Conservation (phyloP, 345 rosid genomes). For the Populus deltoides region DNA sequence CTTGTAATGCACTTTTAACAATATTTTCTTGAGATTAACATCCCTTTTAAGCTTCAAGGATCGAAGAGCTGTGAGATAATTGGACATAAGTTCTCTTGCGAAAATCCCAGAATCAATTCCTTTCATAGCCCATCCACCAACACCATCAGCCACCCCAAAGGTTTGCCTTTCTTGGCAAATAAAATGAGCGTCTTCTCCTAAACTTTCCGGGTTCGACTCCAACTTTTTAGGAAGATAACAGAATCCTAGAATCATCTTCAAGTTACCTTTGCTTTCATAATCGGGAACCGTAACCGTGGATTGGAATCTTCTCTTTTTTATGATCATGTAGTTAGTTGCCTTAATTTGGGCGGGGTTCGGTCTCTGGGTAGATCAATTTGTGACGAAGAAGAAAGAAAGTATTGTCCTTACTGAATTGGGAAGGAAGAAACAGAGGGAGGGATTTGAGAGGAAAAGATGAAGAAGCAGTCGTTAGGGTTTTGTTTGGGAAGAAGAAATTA, state of each 20-base stretch:
- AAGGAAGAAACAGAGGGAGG: neutral
- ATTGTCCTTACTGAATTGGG: neutral
- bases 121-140: constrained; percentile 15
- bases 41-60: neutral
- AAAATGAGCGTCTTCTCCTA: constrained; percentile 28
- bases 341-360: neutral
- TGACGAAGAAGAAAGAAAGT: neutral
- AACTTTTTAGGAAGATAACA: constrained; percentile 9
- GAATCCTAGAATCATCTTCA: constrained; percentile 1
- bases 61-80: neutral
- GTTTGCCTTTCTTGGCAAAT: neutral
- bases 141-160: constrained; percentile 30
- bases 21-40: neutral
- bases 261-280: neutral
- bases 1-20: constrained; percentile 9
- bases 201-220: neutral
- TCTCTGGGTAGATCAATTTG: neutral
- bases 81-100: constrained; percentile 18
- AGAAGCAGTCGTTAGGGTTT: neutral
- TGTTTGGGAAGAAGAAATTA: neutral
- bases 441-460: neutral
- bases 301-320: neutral
- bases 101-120: constrained; percentile 20
- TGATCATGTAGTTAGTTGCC: neutral
- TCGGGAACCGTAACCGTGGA: neutral